A percentile compares a stretch with the other conserved stretches of the same genome.
Conservation (phyloP, 208 protist species). For the Perkinsela sp. region DNA sequence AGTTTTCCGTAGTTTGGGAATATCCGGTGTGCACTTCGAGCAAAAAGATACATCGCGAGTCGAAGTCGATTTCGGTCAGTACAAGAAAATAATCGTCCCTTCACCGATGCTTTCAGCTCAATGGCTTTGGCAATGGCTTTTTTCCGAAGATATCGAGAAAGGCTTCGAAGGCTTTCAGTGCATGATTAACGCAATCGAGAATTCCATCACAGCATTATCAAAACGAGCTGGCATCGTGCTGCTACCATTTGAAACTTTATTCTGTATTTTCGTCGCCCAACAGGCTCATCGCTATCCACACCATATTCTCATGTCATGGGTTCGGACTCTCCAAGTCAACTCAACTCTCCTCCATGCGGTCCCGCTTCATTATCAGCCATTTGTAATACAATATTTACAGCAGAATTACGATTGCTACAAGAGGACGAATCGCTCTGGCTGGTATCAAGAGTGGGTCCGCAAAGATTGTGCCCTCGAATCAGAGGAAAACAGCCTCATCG, state of each 20-base stretch:
- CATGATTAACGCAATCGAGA: neutral
- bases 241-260: neutral
- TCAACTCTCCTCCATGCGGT: neutral
- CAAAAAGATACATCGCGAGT: too few species aligned
- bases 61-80: neutral
- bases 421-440: too few species aligned
- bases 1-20: neutral
- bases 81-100: neutral
- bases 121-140: neutral
- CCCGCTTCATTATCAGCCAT: neutral
- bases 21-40: neutral
- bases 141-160: neutral
- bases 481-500: too few species aligned
- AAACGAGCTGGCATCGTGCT: neutral
- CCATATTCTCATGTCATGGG: neutral
- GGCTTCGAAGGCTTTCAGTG: neutral
- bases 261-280: neutral
- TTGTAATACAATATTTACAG: neutral
- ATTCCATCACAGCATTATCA: neutral
- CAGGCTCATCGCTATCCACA: neutral
- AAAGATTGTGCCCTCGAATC: neutral
- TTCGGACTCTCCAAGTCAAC: neutral
- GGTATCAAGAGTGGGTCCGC: neutral
- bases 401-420: too few species aligned
- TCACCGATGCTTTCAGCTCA: neutral